Evolutionary conservation across 371 early-diverging fungal species (phyloP).

Genomic region (Mucor plumbeus): DNA sequence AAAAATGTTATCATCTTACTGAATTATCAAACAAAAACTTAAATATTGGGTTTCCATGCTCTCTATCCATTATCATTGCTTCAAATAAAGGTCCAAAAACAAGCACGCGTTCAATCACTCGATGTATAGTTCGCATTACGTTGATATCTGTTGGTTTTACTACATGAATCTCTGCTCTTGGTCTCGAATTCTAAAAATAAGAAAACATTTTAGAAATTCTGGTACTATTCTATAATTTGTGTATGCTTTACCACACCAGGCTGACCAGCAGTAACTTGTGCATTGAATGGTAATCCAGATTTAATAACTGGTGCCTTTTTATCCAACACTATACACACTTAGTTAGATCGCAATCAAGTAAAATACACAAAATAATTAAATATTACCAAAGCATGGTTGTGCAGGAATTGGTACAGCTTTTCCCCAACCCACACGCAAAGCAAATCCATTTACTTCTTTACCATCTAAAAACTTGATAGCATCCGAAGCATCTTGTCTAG

Average conservation of each 20-base stretch:
- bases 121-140: conserved; percentile 76
- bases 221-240: background rate
- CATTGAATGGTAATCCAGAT: conserved; percentile 78
- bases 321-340: conserved; percentile 37
- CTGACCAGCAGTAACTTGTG: conserved; percentile 44
- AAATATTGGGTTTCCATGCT: conserved; percentile 69
- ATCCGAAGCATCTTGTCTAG: conserved; percentile 71
- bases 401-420: conserved; percentile 84
- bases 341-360: background rate
- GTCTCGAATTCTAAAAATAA: conserved; percentile 26
- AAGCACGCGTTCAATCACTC: conserved; percentile 83
- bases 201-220: background rate
- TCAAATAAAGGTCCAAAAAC: conserved; percentile 82
- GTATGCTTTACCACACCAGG: conserved; percentile 25
- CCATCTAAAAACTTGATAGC: conserved; percentile 83
- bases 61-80: conserved; percentile 70
- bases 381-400: conserved; percentile 70
- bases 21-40: conserved; percentile 74
- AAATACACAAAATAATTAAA: background rate
- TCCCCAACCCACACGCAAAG: conserved; percentile 87
- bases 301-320: conserved; percentile 28
- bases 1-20: conserved; percentile 44
- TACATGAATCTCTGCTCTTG: conserved; percentile 71
- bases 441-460: conserved; percentile 63
- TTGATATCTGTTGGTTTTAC: conserved; percentile 65